Evolutionary conservation across 1,139 yeast species (phyloP).

Genomic region (Yamadazyma taylorii): DNA sequence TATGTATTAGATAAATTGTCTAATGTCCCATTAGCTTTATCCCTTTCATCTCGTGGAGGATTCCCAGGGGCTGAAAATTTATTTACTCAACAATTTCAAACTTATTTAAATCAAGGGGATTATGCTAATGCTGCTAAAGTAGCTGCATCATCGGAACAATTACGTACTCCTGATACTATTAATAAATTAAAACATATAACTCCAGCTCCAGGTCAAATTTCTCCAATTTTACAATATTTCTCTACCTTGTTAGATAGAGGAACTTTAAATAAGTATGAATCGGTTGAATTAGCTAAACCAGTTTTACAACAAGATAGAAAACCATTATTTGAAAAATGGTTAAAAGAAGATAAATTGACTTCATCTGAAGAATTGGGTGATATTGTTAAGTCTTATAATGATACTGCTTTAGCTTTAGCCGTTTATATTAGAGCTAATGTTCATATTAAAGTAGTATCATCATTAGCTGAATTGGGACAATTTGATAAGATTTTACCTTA

Average conservation of each 20-base stretch:
- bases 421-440: slow-evolving; percentile 85
- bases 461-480: slow-evolving; percentile 94
- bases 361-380: slow-evolving; percentile 97
- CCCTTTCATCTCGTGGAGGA: slow-evolving; percentile 93
- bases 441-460: slow-evolving; percentile 87
- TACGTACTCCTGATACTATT: slow-evolving; percentile 94
- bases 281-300: slow-evolving; percentile 93
- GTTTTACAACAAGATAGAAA: slow-evolving; percentile 95
- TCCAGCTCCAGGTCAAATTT: slow-evolving; percentile 94
- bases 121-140: slow-evolving; percentile 92
- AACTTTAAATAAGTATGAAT: slow-evolving; percentile 87
- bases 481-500: slow-evolving; percentile 95
- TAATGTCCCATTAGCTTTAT: slow-evolving; percentile 82
- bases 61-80: slow-evolving; percentile 95
- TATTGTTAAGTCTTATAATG: slow-evolving; percentile 80
- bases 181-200: slow-evolving; percentile 88
- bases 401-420: slow-evolving; percentile 82
- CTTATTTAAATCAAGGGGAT: slow-evolving; percentile 79
- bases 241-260: slow-evolving; percentile 92
- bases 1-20: slow-evolving; percentile 85
- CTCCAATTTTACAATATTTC: slow-evolving; percentile 92
- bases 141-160: slow-evolving; percentile 92
- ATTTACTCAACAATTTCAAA: slow-evolving; percentile 89
- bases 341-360: slow-evolving; percentile 90
- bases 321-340: slow-evolving; percentile 93